Evolutionary conservation across 495 filamentous ascomycete species (phyloP).

Genomic region (Tuber calosporum): DNA sequence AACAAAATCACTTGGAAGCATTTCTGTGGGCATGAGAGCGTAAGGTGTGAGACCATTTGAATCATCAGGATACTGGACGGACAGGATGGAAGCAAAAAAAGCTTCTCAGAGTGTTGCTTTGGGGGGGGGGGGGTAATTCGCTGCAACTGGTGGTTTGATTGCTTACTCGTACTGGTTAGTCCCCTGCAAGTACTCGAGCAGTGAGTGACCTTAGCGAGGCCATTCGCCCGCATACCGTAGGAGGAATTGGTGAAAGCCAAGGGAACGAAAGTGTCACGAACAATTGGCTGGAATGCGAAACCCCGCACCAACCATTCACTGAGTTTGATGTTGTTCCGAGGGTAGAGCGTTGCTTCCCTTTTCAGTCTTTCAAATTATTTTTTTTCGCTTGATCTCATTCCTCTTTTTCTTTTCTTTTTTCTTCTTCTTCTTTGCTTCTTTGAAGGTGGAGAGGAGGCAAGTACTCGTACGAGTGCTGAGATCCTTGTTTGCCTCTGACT

Average conservation of each 20-base stretch:
- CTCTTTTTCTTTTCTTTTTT: background rate
- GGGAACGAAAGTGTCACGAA: background rate
- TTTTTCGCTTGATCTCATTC: too few relatives aligned
- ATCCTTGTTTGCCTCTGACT: constrained; percentile 2
- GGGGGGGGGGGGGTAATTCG: background rate
- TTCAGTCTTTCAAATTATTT: too few relatives aligned
- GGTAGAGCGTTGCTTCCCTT: background rate
- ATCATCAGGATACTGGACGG: background rate
- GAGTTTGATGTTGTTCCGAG: background rate
- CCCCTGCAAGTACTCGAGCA: too few relatives aligned
- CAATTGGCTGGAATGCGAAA: constrained; percentile 5
- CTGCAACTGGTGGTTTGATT: background rate
- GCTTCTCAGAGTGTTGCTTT: background rate
- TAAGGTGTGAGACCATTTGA: background rate
- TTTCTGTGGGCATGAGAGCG: background rate
- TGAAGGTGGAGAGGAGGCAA: background rate
- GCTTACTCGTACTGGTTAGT: background rate
- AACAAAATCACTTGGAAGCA: background rate
- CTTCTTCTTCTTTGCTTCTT: background rate
- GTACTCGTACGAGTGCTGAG: too few relatives aligned
- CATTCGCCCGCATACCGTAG: background rate
- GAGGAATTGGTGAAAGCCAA: background rate
- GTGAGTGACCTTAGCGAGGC: constrained; percentile 1
- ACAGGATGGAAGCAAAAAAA: background rate
- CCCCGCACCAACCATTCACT: background rate